Conservation (phyloP, 495 filamentous ascomycete species). For the Bombardia bombarda region DNA sequence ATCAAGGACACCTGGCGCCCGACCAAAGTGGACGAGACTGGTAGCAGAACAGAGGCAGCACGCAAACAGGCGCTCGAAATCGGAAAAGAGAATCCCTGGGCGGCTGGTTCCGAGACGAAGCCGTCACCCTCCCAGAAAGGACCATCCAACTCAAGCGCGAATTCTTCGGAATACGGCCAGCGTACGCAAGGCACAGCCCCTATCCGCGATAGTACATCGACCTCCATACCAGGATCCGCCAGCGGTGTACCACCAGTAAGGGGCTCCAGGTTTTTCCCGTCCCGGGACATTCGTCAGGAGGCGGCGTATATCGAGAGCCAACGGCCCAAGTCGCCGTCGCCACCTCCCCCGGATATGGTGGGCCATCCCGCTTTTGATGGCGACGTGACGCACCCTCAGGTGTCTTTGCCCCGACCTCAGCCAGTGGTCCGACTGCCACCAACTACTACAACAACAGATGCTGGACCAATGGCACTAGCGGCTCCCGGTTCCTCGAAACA, state of each 20-base stretch:
- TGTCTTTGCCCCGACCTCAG: conserved; percentile 58
- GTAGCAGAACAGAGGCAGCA: conserved; percentile 15
- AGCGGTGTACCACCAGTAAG: conserved; percentile 4
- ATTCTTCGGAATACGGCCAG: conserved; percentile 10
- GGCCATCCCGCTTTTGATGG: conserved; percentile 66
- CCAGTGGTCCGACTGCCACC: conserved; percentile 69
- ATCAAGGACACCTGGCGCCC: conserved; percentile 62
- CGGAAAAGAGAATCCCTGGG: conserved; percentile 20
- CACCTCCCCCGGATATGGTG: conserved; percentile 65
- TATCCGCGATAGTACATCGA: conserved; percentile 6
- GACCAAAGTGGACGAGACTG: conserved; percentile 40
- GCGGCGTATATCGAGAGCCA: conserved; percentile 5
- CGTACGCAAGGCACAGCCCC: conserved; percentile 6
- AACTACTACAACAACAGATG: conserved; percentile 7
- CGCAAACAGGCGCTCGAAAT: conserved; percentile 18
- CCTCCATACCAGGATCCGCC: conserved; percentile 11
- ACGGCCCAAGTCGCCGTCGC: conserved; percentile 48
- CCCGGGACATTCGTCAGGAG: conserved; percentile 31
- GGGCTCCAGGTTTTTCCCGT: conserved; percentile 58
- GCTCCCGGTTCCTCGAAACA: conserved; percentile 3
- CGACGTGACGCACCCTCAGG: conserved; percentile 53
- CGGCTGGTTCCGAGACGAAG: conserved; percentile 9
- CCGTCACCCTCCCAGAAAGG: conserved; percentile 5
- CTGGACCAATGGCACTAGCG: neutral
- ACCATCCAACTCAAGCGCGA: conserved; percentile 4